Percentiles rank a stretch among this genome's conserved stretches.
Conservation (phyloP, 208 protist genomes). For the Leishmania amazonensis region DNA sequence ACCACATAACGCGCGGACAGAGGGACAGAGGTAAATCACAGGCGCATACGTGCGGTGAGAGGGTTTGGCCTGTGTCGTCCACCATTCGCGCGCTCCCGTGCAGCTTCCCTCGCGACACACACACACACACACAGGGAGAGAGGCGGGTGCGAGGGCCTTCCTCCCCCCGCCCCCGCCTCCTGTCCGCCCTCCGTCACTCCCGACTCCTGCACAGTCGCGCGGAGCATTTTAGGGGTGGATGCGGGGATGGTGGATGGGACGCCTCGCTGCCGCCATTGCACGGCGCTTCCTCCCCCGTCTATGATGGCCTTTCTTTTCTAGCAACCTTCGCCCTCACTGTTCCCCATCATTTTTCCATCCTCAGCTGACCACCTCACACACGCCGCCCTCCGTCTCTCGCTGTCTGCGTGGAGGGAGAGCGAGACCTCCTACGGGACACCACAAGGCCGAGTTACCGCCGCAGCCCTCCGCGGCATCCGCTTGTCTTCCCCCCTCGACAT, state of each 20-base stretch:
- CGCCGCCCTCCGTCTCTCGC: background rate
- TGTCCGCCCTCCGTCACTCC: too few species aligned
- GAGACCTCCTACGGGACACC: background rate
- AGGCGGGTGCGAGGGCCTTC: too few species aligned
- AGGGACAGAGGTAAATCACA: too few species aligned
- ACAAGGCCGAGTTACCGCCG: background rate
- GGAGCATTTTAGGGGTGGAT: too few species aligned
- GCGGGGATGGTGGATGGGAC: background rate
- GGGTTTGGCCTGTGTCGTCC: too few species aligned
- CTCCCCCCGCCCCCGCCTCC: too few species aligned
- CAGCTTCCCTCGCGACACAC: background rate
- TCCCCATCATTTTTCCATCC: background rate
- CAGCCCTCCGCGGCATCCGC: background rate
- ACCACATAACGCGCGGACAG: too few species aligned
- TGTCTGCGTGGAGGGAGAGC: background rate
- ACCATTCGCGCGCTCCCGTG: too few species aligned
- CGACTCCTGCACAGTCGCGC: too few species aligned
- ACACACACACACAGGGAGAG: background rate
- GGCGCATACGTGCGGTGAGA: too few species aligned
- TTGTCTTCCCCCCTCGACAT: background rate
- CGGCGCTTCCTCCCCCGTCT: background rate
- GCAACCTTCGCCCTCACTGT: background rate
- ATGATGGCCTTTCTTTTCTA: background rate
- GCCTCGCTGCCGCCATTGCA: background rate
- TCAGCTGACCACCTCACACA: background rate